phyloP scores from a whole-genome alignment of 2,329 filamentous ascomycete species.

The Neonectria punicea region DNA sequence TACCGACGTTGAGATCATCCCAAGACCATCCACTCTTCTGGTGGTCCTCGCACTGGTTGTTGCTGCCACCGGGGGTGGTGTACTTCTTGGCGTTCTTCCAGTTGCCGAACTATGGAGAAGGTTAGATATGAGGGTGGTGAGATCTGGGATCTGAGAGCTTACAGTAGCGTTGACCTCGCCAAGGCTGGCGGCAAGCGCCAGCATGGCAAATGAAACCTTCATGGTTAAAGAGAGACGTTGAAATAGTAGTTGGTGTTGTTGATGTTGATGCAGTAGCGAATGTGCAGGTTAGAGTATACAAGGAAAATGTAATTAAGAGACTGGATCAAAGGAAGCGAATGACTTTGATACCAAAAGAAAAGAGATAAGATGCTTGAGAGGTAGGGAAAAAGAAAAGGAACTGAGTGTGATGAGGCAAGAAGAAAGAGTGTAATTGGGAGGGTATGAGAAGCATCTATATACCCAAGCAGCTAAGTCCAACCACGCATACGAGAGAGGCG shows the following conservation, averaged over 20 bases:
- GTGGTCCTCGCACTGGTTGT: slow-evolving; percentile 80
- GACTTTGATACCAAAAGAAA: slow-evolving; percentile 57
- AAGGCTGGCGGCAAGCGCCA: slow-evolving; percentile 63
- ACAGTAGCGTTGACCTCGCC: slow-evolving; percentile 62
- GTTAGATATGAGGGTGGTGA: slow-evolving; percentile 1
- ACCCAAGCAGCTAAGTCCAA: slow-evolving; percentile 32
- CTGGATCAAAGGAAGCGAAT: slow-evolving; percentile 65
- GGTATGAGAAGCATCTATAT: slow-evolving; percentile 44
- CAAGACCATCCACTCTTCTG: slow-evolving; percentile 80
- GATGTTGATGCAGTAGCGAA: slow-evolving; percentile 30
- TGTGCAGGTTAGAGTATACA: slow-evolving; percentile 35
- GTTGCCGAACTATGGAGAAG: slow-evolving; percentile 15
- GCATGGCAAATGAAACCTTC: slow-evolving; percentile 61
- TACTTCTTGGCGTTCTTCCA: slow-evolving; percentile 58
- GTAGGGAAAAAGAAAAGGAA: slow-evolving; percentile 42
- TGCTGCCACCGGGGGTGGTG: slow-evolving; percentile 74
- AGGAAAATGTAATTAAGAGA: slow-evolving; percentile 45
- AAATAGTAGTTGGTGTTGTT: slow-evolving; percentile 33
- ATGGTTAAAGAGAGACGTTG: slow-evolving; percentile 50
- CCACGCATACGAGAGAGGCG: slow-evolving; percentile 8
- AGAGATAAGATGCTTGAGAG: slow-evolving; percentile 33
- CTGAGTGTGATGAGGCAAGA: slow-evolving; percentile 39
- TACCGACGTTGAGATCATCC: slow-evolving; percentile 68
- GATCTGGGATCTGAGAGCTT: slow-evolving; percentile 31
- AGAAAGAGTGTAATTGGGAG: slow-evolving; percentile 32